phyloP scores from a whole-genome alignment of 257 asterid species.

The Solanum megistacrolobum region DNA sequence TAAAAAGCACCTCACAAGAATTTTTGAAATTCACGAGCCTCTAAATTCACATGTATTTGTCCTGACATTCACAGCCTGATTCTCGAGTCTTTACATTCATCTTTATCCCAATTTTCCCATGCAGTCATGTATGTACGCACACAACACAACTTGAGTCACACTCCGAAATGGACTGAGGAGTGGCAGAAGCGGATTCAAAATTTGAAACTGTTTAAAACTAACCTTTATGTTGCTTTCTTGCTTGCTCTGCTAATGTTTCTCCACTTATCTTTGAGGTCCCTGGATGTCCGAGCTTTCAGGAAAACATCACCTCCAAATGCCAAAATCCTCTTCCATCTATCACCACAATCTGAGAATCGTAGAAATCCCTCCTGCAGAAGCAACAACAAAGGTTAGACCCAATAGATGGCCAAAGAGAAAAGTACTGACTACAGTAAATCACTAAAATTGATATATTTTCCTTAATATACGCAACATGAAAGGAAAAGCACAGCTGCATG shows the following conservation, averaged over 20 bases:
- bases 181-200: background rate
- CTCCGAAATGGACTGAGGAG: background rate
- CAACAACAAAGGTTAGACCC: background rate
- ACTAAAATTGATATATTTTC: background rate
- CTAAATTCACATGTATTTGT: too few species aligned
- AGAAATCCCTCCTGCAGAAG: slow-evolving; percentile 40
- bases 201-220: background rate
- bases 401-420: background rate
- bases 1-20: too few species aligned
- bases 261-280: slow-evolving; percentile 75
- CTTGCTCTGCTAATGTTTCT: slow-evolving; percentile 38
- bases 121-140: too few species aligned
- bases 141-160: background rate
- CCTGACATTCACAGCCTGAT: too few species aligned
- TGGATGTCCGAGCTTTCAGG: slow-evolving; percentile 32
- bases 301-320: slow-evolving; percentile 41
- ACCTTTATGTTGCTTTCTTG: background rate
- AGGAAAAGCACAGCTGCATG: background rate
- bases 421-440: background rate
- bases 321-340: slow-evolving; percentile 39
- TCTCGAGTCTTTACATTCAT: too few species aligned
- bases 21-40: too few species aligned
- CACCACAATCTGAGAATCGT: background rate
- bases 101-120: too few species aligned
- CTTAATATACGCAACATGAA: background rate